Conservation (phyloP, 768 basidiomycete genomes). For the Boletus vinaceobasis region DNA sequence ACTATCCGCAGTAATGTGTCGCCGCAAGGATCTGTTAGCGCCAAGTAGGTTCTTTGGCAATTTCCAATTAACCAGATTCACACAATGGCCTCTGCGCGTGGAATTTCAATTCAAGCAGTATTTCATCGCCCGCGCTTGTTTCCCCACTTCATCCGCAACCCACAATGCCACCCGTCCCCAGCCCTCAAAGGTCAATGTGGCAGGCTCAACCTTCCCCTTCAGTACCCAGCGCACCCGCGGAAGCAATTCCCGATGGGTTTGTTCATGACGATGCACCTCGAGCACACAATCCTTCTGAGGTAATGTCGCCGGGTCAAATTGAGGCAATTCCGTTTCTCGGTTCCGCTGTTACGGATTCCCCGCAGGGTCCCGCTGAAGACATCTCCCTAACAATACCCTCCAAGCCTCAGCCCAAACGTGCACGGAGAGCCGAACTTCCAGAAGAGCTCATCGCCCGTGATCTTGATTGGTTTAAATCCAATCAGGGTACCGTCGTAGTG, state of each 20-base stretch:
- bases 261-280: neutral
- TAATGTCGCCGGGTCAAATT: neutral
- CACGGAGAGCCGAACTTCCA: conserved; percentile 18
- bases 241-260: neutral
- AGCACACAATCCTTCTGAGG: neutral
- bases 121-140: neutral
- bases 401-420: conserved; percentile 30
- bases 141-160: neutral
- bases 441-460: conserved; percentile 28
- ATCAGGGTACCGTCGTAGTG: neutral
- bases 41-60: conserved; percentile 14
- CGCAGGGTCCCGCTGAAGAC: neutral
- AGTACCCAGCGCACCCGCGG: neutral
- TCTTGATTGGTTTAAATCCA: conserved; percentile 28
- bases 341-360: neutral
- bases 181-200: neutral
- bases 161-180: neutral
- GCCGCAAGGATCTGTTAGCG: neutral
- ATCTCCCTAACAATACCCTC: neutral
- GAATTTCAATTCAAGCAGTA: neutral
- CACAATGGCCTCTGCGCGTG: neutral
- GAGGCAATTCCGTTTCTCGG: neutral
- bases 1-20: neutral
- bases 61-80: conserved; percentile 2
- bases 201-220: neutral